Base-by-base conservation (phyloP, 805 yeast genomes). In the Barnettozyma populi region DNA sequence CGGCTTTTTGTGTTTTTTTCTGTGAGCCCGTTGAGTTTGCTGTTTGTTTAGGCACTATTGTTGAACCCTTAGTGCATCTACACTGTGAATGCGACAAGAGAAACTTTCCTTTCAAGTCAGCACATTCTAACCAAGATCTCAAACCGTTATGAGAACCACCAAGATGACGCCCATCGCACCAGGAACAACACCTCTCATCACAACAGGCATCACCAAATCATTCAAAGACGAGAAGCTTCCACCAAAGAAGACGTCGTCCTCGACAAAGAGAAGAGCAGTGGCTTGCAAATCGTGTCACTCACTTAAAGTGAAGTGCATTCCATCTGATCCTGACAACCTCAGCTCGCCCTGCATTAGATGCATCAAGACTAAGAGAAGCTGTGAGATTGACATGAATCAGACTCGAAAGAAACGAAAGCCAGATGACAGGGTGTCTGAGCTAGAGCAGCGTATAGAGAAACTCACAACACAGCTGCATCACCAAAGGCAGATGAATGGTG, bases 241-340 rank as follows among this genome's bases (percentile, higher is more conserved):
- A 9, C 27, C 40, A 3, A 37, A 37, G 27, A 37, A 39, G 23
- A 39, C n/a, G 14, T 14, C n/a, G n/a, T 24, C 43, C 18, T 16
- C 20, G 9, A 44, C 44, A 19, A 59, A 59, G 49, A 51, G 63
- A 43, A 44, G 63, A 29, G 65, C 82, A 0, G 80, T 78, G 13
- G 86, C 86, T 2, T 82, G 87, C 62, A 79, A 76, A 53, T 70
- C 79, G n/a, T 90, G 97, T 61, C 95, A 92, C 57, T 63, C 86
- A 0, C 72, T 88, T 44, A 90, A 90, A 60, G 96, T 90, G 31
- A 80, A 84, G 56, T 90, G 97, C 65, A 79, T 84, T 7, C 94
- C 96, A 0, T 71, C 83, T 1, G 82, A 82, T 59, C 67, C 69
- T 0, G 42, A 70, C 27, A 76, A 82, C 49, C 81, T 82, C 9